Percentiles rank a stretch among this genome's conserved stretches.
Evolutionary conservation across 2,329 filamentous ascomycete species (phyloP).

Genomic region (Colletotrichum sidae): DNA sequence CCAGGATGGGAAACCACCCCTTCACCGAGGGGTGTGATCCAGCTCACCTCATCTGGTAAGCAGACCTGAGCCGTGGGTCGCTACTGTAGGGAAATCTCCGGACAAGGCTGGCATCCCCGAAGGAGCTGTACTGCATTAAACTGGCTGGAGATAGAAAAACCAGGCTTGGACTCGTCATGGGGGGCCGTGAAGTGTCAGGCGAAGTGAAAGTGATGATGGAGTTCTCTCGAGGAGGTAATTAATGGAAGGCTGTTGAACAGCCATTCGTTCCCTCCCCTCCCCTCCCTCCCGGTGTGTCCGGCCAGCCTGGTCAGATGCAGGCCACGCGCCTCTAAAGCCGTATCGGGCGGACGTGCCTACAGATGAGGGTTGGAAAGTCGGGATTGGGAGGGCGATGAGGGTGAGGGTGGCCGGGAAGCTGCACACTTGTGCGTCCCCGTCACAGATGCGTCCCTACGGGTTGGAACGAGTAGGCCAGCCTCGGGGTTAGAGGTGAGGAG

Average conservation of each 20-base stretch:
- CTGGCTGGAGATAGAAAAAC: slow-evolving; percentile 6
- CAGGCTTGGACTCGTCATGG: not conserved
- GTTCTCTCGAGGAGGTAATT: not conserved
- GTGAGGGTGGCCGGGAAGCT: slow-evolving; percentile 32
- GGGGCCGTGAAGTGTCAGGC: too few species aligned
- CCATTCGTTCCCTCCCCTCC: slow-evolving; percentile 6
- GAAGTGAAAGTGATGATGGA: not conserved
- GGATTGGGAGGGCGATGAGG: slow-evolving; percentile 4
- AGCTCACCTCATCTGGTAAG: not conserved
- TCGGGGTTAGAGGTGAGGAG: slow-evolving; percentile 9
- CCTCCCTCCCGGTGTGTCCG: slow-evolving; percentile 18
- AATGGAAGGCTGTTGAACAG: not conserved
- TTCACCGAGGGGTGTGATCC: not conserved
- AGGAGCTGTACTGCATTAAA: not conserved
- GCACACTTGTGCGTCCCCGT: slow-evolving; percentile 35
- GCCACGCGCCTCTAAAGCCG: slow-evolving; percentile 9
- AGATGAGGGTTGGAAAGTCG: not conserved
- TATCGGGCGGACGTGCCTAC: slow-evolving; percentile 13
- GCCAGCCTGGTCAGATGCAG: slow-evolving; percentile 26
- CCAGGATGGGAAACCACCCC: not conserved
- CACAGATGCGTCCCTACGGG: slow-evolving; percentile 35
- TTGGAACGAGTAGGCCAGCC: slow-evolving; percentile 20
- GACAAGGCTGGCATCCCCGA: slow-evolving; percentile 7
- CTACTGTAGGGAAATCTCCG: not conserved
- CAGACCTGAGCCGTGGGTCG: not conserved